phyloP scores from a whole-genome alignment of 2,329 filamentous ascomycete genomes.

The Colletotrichum somersetense region DNA sequence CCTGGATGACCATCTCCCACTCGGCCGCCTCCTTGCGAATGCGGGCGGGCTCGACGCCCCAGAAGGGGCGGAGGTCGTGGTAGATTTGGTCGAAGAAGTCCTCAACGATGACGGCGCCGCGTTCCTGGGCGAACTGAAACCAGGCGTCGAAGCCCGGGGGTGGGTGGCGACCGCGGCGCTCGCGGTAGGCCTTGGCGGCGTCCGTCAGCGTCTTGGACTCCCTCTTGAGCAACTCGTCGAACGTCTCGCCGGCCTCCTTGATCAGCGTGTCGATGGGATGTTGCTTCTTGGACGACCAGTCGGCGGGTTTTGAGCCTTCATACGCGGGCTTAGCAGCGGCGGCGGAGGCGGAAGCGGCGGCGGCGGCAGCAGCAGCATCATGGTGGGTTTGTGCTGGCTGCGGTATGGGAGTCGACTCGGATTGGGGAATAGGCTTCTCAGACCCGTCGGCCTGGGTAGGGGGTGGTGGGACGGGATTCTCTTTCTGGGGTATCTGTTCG shows the following conservation, averaged over 20 bases:
- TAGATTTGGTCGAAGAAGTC: constrained; percentile 67
- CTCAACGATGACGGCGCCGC: constrained; percentile 59
- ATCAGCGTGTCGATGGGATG: constrained; percentile 63
- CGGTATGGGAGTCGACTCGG: constrained; percentile 24
- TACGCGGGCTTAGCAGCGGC: constrained; percentile 9
- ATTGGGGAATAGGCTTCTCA: constrained; percentile 32
- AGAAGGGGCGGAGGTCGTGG: constrained; percentile 66
- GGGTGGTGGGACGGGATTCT: constrained; percentile 38
- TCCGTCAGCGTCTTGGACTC: constrained; percentile 57
- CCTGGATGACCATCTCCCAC: constrained; percentile 72
- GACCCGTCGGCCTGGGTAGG: constrained; percentile 19
- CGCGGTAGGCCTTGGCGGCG: constrained; percentile 61
- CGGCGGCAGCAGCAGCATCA: too few relatives aligned
- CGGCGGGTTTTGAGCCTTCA: constrained; percentile 8
- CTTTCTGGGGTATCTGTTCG: constrained; percentile 41
- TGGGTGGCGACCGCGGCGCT: constrained; percentile 61
- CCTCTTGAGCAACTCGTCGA: constrained; percentile 55
- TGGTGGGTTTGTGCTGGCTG: neutral
- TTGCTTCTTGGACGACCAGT: constrained; percentile 32
- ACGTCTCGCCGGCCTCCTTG: constrained; percentile 53
- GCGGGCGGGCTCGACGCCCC: constrained; percentile 61
- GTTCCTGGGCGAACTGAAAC: constrained; percentile 59
- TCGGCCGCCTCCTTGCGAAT: constrained; percentile 66
- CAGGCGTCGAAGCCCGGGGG: constrained; percentile 63
- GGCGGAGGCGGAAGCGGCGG: too few relatives aligned